These are phyloP conservation scores for Lolium multiflorum DNA, from an alignment of 176 grass and related monocot species.

Conservation along the genomic window DNA sequence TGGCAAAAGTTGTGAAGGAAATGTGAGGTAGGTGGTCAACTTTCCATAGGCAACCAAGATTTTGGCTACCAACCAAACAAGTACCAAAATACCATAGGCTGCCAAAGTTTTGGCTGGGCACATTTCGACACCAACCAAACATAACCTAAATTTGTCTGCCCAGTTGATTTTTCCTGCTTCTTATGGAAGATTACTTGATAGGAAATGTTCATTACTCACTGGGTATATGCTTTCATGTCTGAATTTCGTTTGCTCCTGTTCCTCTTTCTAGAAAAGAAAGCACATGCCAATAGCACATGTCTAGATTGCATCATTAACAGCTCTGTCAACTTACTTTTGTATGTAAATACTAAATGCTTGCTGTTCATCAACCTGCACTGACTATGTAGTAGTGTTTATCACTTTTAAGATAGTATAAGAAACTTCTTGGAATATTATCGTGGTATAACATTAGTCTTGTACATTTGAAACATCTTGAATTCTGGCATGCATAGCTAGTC, in stretches of 20 bases:
- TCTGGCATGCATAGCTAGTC: background rate
- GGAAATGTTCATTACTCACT: background rate
- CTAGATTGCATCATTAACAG: background rate
- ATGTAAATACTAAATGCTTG: background rate
- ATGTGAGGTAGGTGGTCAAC: no score
- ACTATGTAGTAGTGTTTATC: background rate
- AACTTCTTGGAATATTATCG: background rate
- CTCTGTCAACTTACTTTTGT: background rate
- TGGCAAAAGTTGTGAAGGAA: no score
- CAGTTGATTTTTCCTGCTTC: background rate
- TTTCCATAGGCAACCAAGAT: no score
- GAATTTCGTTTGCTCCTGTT: background rate
- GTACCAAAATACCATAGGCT: no score
- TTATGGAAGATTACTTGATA: background rate
- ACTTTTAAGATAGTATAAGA: background rate
- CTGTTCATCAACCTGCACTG: background rate
- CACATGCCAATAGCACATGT: background rate
- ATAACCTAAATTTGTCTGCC: background rate
- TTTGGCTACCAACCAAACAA: no score
- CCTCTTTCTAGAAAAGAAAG: background rate
- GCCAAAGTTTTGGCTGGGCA: no score
- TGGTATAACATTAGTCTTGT: background rate
- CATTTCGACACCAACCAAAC: no score
- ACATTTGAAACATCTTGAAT: background rate
- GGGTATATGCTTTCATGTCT: constrained; percentile 2